Conservation (phyloP, 805 yeast species). For the Saturnispora halmiae region DNA sequence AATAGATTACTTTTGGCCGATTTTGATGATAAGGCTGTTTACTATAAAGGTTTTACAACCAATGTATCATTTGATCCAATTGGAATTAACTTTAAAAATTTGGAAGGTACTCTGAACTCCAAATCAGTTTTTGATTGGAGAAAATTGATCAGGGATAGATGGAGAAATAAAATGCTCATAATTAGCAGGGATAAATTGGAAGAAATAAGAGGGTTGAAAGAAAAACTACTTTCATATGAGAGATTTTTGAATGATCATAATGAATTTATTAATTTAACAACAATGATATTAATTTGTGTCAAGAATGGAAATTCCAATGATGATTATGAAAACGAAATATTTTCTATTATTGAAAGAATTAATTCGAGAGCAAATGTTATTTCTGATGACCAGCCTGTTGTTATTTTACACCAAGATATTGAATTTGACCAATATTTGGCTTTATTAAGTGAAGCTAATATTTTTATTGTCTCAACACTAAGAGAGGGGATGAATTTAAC, state of each 20-base stretch:
- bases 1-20: slow-evolving; percentile 78
- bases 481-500: slow-evolving; percentile 97
- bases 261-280: slow-evolving; percentile 54
- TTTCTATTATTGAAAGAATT: slow-evolving; percentile 74
- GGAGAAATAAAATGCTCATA: slow-evolving; percentile 63
- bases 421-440: slow-evolving; percentile 88
- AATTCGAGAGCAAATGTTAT: slow-evolving; percentile 68
- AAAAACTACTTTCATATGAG: slow-evolving; percentile 82
- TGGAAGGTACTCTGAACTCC: slow-evolving; percentile 38
- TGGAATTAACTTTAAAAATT: slow-evolving; percentile 64
- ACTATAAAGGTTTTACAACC: slow-evolving; percentile 49
- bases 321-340: slow-evolving; percentile 63
- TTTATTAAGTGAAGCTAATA: slow-evolving; percentile 73
- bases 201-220: slow-evolving; percentile 77
- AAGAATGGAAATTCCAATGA: slow-evolving; percentile 45
- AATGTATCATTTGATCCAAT: slow-evolving; percentile 56
- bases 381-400: slow-evolving; percentile 73
- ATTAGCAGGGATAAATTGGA: slow-evolving; percentile 88
- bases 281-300: slow-evolving; percentile 74
- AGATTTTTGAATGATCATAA: slow-evolving; percentile 66
- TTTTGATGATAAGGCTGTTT: slow-evolving; percentile 52
- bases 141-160: slow-evolving; percentile 60
- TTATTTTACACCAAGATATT: slow-evolving; percentile 78
- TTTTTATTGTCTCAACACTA: slow-evolving; percentile 80
- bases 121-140: slow-evolving; percentile 56